Percentiles rank a stretch among this genome's conserved stretches.
Evolutionary conservation across 352 stramenopile genomes (phyloP).

Genomic region (Discostella stelligera): DNA sequence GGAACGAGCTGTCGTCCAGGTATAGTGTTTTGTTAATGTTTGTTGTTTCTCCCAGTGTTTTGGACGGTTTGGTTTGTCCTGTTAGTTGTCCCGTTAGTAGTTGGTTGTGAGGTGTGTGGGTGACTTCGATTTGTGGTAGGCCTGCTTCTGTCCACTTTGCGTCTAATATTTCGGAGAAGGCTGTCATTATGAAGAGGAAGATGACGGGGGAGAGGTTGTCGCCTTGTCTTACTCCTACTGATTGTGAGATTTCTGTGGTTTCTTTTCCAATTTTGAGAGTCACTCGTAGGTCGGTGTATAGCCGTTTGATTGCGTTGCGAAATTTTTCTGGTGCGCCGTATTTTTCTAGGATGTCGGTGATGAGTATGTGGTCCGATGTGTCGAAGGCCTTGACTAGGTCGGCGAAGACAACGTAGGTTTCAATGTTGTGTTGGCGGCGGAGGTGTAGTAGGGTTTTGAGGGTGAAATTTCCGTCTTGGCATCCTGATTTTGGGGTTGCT

Average conservation of each 20-base stretch:
- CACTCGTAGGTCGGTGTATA: conserved; percentile 21
- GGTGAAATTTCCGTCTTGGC: conserved; percentile 32
- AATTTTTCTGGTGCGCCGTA: conserved; percentile 32
- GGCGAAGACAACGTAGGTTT: too few species aligned
- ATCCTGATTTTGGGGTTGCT: too few species aligned
- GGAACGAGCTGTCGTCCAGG: conserved; percentile 13
- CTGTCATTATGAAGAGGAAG: conserved; percentile 42
- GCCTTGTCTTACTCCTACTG: conserved; percentile 38
- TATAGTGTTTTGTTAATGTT: neutral
- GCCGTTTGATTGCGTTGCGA: conserved; percentile 1
- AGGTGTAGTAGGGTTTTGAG: conserved; percentile 44
- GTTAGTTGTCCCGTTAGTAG: neutral
- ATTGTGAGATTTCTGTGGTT: conserved; percentile 18
- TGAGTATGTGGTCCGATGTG: conserved; percentile 33
- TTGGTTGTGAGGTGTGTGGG: neutral
- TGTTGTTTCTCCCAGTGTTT: neutral
- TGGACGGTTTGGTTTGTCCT: neutral
- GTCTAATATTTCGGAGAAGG: conserved; percentile 22
- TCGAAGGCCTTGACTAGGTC: conserved; percentile 2
- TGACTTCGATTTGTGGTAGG: too few species aligned
- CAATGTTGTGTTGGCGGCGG: neutral
- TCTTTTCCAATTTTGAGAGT: conserved; percentile 25
- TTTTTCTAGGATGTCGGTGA: conserved; percentile 26
- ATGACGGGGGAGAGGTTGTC: conserved; percentile 38
- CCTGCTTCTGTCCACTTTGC: neutral